Conservation (phyloP, 78 protist genomes). For the Creolimax fragrantissima region DNA sequence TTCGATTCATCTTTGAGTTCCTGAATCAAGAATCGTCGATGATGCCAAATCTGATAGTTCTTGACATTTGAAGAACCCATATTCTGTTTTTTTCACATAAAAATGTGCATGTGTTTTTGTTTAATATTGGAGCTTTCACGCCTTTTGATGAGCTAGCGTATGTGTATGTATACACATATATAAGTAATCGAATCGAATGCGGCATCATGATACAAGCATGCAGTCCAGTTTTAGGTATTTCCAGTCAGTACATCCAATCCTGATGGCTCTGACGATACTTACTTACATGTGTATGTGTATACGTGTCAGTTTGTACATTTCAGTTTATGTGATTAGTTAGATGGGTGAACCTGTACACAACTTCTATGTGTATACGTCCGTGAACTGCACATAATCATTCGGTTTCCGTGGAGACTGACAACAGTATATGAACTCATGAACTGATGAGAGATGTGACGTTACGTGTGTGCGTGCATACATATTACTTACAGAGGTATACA, state of each 20-base stretch:
- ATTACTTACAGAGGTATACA: neutral
- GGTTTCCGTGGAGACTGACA: no score
- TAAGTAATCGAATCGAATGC: no score
- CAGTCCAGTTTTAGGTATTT: neutral
- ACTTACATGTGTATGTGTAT: no score
- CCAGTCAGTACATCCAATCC: neutral
- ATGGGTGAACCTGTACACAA: no score
- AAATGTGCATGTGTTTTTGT: neutral
- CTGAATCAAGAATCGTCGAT: slow-evolving; percentile 61
- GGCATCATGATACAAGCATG: neutral
- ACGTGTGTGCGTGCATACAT: no score
- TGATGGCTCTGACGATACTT: no score
- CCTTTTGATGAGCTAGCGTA: neutral
- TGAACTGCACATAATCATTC: no score
- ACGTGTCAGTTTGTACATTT: no score
- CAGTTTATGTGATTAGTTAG: no score
- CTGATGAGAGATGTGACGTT: no score
- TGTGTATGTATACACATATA: neutral
- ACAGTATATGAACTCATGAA: no score
- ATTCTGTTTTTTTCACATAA: slow-evolving; percentile 6
- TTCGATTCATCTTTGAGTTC: neutral
- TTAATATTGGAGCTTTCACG: neutral
- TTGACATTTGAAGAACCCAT: slow-evolving; percentile 50
- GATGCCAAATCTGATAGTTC: slow-evolving; percentile 87
- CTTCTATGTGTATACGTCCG: no score